phyloP scores from a whole-genome alignment of 495 filamentous ascomycete genomes.

The Penicillium pulvis region DNA sequence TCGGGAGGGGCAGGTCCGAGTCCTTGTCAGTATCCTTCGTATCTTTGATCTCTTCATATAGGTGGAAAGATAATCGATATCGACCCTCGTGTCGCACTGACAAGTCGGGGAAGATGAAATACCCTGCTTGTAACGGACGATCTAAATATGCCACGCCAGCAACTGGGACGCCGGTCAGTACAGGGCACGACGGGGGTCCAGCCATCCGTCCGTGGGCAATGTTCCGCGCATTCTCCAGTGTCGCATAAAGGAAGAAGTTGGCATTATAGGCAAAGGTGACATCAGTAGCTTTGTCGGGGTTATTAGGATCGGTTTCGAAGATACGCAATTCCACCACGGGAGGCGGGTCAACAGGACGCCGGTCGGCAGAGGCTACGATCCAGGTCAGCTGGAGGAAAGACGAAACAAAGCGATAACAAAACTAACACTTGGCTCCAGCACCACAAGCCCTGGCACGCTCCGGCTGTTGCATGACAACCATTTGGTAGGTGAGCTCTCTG shows the following conservation, averaged over 20 bases:
- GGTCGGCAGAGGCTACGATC: constrained; percentile 81
- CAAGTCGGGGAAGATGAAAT: constrained; percentile 97
- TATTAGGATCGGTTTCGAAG: constrained; percentile 70
- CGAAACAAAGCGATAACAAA: not conserved
- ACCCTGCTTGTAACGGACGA: constrained; percentile 86
- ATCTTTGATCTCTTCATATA: constrained; percentile 92
- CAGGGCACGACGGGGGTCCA: constrained; percentile 69
- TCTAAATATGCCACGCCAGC: constrained; percentile 97
- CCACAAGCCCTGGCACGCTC: constrained; percentile 96
- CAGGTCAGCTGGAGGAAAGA: constrained; percentile 8
- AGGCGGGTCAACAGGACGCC: constrained; percentile 93
- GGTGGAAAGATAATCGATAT: constrained; percentile 84
- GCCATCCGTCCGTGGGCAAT: constrained; percentile 81
- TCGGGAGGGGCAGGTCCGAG: constrained; percentile 30
- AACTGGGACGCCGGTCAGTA: constrained; percentile 92
- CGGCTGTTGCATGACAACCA: constrained; percentile 92
- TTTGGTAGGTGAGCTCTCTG: constrained; percentile 75
- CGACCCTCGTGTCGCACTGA: constrained; percentile 95
- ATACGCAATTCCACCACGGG: constrained; percentile 94
- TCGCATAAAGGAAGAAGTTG: constrained; percentile 97
- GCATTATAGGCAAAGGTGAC: constrained; percentile 93
- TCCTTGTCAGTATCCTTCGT: constrained; percentile 63
- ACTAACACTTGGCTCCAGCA: constrained; percentile 90
- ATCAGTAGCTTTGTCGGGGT: constrained; percentile 58
- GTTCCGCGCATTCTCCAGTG: constrained; percentile 81